Base-by-base conservation (phyloP, 371 early-diverging fungal species). In the Mortierella sp. region DNA sequence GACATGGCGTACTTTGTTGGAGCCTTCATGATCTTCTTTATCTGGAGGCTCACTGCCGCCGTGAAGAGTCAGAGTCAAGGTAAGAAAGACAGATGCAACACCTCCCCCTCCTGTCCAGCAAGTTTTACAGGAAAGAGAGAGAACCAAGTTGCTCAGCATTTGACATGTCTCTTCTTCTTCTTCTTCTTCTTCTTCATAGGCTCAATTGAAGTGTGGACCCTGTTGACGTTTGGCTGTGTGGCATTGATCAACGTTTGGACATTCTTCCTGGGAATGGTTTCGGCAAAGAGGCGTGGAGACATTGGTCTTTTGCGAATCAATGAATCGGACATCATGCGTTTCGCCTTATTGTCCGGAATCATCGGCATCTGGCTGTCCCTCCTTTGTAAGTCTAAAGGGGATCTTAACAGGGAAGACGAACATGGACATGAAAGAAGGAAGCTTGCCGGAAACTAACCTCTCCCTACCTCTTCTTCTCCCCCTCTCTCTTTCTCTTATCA, bases 11-110 rank as follows among this genome's bases (percentile, higher is more conserved):
- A 65, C 29, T 14, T 66, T 22, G 6, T 72, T 46, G 19, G 54
- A 14, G 10, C 34, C 29, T 9, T 66, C 21, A 22, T 72, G 27
- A 19, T 4, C 4, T 57, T 72, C 37, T 62, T 65, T n/a, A 66
- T 72, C 58, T 72, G 72, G 72, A 47, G 71, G 46, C 60, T 64
- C 16, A 54, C 51, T 21, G 60, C 40, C 17, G 64, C 71, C 16
- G 41, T 64, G 13, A n/a, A 27, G 1, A 47, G 51, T 13, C 56
- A 39, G 3, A 55, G 56, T 60, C 37, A 51, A 39, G 52, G 65
- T 65, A 63, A 10, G 40, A 22, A 40, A 54, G 40, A n/a, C 2
- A 21, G 21, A 46, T 46, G 46, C 46, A n/a, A 21, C 19, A 19
- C 45, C 16, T 7, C 7, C n/a, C n/a, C n/a, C n/a, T n/a, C n/a